A percentile compares a stretch with the other conserved stretches of the same genome.
phyloP scores from a whole-genome alignment of 352 stramenopile genomes.

The Lagenidium giganteum region DNA sequence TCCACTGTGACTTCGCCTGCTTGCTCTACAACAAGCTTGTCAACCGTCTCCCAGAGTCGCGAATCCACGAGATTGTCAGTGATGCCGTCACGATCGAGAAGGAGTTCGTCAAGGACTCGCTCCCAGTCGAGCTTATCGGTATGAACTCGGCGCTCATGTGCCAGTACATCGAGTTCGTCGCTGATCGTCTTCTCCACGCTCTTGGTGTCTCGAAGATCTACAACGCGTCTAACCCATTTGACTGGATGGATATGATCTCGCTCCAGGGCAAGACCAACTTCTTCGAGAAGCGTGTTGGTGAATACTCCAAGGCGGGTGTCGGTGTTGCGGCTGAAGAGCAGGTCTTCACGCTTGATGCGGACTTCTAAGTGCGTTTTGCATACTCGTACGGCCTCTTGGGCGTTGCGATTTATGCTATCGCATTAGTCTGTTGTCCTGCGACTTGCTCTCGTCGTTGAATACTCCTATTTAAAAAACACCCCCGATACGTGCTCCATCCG shows the following conservation, averaged over 20 bases:
- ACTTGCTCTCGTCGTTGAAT: no score
- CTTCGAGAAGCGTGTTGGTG: slow-evolving; percentile 97
- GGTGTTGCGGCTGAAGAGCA: slow-evolving; percentile 86
- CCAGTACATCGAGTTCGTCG: slow-evolving; percentile 99
- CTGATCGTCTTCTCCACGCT: slow-evolving; percentile 92
- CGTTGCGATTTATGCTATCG: not conserved
- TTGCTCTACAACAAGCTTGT: slow-evolving; percentile 97
- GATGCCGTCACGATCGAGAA: slow-evolving; percentile 97
- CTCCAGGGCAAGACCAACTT: slow-evolving; percentile 98
- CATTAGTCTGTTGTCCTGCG: not conserved
- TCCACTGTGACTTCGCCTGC: slow-evolving; percentile 99
- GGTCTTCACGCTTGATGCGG: slow-evolving; percentile 91
- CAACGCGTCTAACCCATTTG: slow-evolving; percentile 94
- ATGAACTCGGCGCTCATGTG: slow-evolving; percentile 99
- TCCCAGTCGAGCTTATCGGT: slow-evolving; percentile 98
- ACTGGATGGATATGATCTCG: slow-evolving; percentile 99
- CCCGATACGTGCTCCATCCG: no score
- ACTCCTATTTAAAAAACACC: no score
- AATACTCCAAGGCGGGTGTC: slow-evolving; percentile 98
- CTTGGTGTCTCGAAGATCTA: slow-evolving; percentile 94
- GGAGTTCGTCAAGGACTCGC: slow-evolving; percentile 96
- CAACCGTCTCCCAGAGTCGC: slow-evolving; percentile 92
- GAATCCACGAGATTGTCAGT: slow-evolving; percentile 94
- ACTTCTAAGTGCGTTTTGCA: slow-evolving; percentile 75
- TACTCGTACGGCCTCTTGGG: not conserved